Conservation (phyloP, 768 basidiomycete species). For the Dentipellis fragilis region DNA sequence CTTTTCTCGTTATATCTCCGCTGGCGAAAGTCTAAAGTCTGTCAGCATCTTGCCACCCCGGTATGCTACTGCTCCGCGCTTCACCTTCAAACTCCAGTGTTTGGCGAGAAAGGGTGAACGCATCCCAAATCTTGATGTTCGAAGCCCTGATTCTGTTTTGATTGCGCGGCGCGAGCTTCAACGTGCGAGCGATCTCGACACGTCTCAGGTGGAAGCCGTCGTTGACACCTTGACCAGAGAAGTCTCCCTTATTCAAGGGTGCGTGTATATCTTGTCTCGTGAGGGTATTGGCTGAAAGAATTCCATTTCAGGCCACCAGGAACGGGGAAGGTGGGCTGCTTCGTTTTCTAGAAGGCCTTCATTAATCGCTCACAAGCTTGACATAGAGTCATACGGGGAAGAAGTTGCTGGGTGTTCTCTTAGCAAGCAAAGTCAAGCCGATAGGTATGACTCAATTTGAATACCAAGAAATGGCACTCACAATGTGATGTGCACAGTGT, state of each 20-base stretch:
- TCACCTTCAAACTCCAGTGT: constrained; percentile 45
- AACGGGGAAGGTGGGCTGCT: constrained; percentile 65
- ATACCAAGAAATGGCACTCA: not conserved
- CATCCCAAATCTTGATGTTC: constrained; percentile 28
- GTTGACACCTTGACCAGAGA: constrained; percentile 51
- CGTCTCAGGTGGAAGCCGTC: constrained; percentile 63
- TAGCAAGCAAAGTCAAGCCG: constrained; percentile 39
- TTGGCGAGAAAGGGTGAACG: constrained; percentile 27
- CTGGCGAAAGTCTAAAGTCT: not conserved
- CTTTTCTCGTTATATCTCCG: constrained; percentile 3
- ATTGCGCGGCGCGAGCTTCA: constrained; percentile 37
- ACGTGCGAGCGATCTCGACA: constrained; percentile 46
- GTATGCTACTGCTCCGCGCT: constrained; percentile 30
- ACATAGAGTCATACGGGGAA: constrained; percentile 54
- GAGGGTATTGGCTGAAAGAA: not conserved
- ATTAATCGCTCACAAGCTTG: not conserved
- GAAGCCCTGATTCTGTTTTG: constrained; percentile 33
- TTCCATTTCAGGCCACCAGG: constrained; percentile 54
- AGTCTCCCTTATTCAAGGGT: constrained; percentile 68
- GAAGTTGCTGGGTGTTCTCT: constrained; percentile 59
- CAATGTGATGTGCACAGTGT: constrained; percentile 15
- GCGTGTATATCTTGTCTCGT: constrained; percentile 2
- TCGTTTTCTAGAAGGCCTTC: too few relatives aligned
- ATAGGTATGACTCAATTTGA: constrained; percentile 26
- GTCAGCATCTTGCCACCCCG: constrained; percentile 1